phyloP scores from a whole-genome alignment of 73 alveolate species.

The Paramecium sexaurelia region DNA sequence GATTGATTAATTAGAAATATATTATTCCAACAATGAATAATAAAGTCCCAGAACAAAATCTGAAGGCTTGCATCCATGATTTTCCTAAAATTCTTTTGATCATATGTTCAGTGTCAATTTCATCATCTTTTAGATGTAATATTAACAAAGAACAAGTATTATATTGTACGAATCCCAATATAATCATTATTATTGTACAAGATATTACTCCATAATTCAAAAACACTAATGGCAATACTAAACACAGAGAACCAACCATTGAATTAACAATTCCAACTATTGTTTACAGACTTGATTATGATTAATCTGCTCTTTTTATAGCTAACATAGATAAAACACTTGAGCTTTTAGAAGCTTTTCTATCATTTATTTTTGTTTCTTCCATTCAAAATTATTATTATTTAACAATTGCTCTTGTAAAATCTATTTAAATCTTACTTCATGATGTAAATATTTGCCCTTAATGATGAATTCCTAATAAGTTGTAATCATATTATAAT shows the following conservation, averaged over 20 bases:
- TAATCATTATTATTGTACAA: constrained; percentile 51
- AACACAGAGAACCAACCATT: constrained; percentile 66
- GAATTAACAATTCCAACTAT: constrained; percentile 60
- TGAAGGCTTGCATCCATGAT: constrained; percentile 5
- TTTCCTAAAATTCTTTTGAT: constrained; percentile 58
- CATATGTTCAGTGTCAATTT: constrained; percentile 37
- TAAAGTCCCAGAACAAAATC: constrained; percentile 49
- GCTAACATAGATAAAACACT: not conserved
- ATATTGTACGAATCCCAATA: constrained; percentile 40
- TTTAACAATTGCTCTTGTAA: not conserved
- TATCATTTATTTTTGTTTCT: not conserved
- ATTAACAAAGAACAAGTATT: constrained; percentile 54
- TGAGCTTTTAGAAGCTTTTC: not conserved
- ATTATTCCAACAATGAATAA: constrained; percentile 62
- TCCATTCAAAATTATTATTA: not conserved
- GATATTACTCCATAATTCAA: constrained; percentile 37
- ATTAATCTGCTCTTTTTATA: not conserved
- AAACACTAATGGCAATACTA: constrained; percentile 53
- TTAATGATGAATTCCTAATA: not conserved
- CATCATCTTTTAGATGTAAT: constrained; percentile 42
- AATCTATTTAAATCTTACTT: not conserved
- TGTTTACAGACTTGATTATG: not conserved
- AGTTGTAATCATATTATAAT: not conserved
- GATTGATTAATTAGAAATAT: constrained; percentile 36
- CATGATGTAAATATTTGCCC: not conserved